phyloP scores from a whole-genome alignment of 768 basidiomycete genomes.

The Rhodotorula diobovata region DNA sequence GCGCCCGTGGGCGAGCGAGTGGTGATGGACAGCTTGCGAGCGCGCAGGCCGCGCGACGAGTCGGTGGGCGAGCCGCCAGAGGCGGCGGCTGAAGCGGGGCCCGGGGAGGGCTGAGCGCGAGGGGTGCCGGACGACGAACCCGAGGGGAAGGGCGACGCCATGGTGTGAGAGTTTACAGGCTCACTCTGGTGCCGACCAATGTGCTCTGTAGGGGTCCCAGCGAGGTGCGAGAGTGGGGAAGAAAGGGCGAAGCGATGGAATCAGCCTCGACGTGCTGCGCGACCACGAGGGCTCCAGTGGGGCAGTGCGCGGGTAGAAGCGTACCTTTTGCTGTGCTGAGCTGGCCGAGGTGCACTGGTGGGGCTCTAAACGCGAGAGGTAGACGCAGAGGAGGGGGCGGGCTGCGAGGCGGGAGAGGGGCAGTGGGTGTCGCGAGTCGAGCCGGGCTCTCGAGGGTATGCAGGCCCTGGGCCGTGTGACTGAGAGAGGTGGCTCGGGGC shows the following conservation, averaged over 20 bases:
- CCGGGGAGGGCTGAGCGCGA: neutral
- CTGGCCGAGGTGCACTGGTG: neutral
- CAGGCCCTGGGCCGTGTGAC: too few relatives aligned
- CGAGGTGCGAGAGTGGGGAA: neutral
- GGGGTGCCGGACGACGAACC: neutral
- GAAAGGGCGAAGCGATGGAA: neutral
- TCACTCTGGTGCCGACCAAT: too few relatives aligned
- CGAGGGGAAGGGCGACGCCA: neutral
- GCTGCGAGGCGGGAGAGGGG: too few relatives aligned
- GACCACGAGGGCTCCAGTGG: neutral
- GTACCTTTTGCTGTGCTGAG: neutral
- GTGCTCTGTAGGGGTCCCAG: neutral
- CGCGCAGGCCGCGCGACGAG: neutral
- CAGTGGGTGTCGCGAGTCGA: too few relatives aligned
- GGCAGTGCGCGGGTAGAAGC: neutral
- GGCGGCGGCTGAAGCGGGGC: neutral
- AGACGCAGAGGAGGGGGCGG: too few relatives aligned
- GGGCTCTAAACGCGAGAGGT: neutral
- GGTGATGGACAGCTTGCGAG: conserved; percentile 21
- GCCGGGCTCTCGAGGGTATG: too few relatives aligned
- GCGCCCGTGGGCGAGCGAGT: neutral
- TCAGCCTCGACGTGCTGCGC: neutral
- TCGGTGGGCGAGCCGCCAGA: neutral
- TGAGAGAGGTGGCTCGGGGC: too few relatives aligned
- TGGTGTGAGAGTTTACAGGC: neutral